Conservation (phyloP, 169 alveolate genomes). For the Plasmodium blacklocki region DNA sequence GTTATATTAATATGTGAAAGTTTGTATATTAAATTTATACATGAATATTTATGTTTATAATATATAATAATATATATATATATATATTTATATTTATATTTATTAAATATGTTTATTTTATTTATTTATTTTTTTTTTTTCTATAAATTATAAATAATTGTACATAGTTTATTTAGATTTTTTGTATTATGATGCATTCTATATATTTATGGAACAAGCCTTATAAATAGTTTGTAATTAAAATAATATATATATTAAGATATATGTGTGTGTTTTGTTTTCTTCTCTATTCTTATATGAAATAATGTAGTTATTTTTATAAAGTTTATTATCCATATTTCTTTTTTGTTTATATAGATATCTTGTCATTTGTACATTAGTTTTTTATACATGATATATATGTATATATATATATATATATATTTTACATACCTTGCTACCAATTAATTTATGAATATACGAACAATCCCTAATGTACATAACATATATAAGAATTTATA, state of each 20-base stretch:
- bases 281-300: constrained; percentile 1
- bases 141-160: neutral
- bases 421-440: no score
- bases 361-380: constrained; percentile 2
- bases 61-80: neutral
- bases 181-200: constrained; percentile 2
- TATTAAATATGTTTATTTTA: neutral
- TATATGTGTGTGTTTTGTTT: constrained; percentile 3
- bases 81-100: no score
- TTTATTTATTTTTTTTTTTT: neutral
- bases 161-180: neutral
- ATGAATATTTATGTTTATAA: constrained; percentile 4
- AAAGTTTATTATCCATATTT: constrained; percentile 6
- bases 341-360: constrained; percentile 9
- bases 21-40: neutral
- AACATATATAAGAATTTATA: no score
- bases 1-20: constrained; percentile 3
- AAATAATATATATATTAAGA: neutral
- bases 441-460: neutral
- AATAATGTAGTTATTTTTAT: constrained; percentile 11
- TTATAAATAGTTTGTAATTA: neutral
- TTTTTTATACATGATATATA: no score
- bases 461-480: neutral
- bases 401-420: no score
- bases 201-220: neutral